Conservation (phyloP, 2,329 filamentous ascomycete species). For the Xenoacremonium recifei region DNA sequence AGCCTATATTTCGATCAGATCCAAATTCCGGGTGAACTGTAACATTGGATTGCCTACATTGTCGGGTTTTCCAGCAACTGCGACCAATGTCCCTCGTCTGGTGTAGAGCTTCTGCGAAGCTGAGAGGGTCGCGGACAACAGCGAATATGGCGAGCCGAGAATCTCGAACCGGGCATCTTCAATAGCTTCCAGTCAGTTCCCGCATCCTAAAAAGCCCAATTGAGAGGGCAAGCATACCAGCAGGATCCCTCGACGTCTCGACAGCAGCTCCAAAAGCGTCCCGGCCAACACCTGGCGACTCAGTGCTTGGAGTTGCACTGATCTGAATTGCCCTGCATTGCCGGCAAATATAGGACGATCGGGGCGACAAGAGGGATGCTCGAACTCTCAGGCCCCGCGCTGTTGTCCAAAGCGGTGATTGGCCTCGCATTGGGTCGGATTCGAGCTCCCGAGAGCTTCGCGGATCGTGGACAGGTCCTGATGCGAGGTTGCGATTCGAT, state of each 20-base stretch:
- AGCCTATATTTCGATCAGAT: constrained; percentile 59
- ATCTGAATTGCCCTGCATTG: constrained; percentile 63
- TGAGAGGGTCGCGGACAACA: constrained; percentile 89
- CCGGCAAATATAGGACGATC: constrained; percentile 46
- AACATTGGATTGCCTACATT: constrained; percentile 60
- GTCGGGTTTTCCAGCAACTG: constrained; percentile 84
- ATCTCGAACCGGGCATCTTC: constrained; percentile 94
- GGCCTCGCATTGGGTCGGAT: constrained; percentile 41
- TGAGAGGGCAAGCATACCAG: constrained; percentile 39
- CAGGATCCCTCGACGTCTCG: constrained; percentile 45
- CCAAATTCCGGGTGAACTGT: not conserved
- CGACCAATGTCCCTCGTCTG: constrained; percentile 85
- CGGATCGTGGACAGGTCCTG: constrained; percentile 6
- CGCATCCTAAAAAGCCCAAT: constrained; percentile 1
- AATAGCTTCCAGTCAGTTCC: constrained; percentile 12
- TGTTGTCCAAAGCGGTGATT: constrained; percentile 38
- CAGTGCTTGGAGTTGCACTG: constrained; percentile 58
- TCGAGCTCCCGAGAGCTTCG: constrained; percentile 19
- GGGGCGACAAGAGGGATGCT: constrained; percentile 18
- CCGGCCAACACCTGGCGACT: constrained; percentile 46
- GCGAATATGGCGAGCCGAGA: constrained; percentile 84
- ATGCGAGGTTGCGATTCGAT: constrained; percentile 1
- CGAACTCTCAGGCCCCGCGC: constrained; percentile 31
- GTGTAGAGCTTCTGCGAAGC: constrained; percentile 94
- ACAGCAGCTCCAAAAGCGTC: constrained; percentile 56